Evolutionary conservation across 2,329 filamentous ascomycete species (phyloP).

Genomic region (Fusarium fujikuroi): DNA sequence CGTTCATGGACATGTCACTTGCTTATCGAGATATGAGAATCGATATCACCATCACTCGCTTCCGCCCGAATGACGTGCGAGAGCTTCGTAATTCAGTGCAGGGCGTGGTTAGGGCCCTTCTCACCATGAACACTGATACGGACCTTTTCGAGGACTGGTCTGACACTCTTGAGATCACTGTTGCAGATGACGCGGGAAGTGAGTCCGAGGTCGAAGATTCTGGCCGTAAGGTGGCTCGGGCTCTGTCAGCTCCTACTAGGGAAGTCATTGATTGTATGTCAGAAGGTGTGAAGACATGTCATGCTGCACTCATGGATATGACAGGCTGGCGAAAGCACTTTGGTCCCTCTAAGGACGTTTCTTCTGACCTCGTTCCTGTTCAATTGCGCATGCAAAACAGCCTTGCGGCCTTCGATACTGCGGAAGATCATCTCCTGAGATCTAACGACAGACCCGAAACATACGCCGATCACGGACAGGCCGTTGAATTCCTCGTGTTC

Average conservation of each 20-base stretch:
- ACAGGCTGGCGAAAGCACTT: constrained; percentile 61
- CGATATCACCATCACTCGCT: constrained; percentile 66
- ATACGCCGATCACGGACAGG: constrained; percentile 59
- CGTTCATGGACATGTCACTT: constrained; percentile 66
- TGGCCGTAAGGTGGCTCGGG: constrained; percentile 39
- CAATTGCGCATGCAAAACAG: constrained; percentile 55
- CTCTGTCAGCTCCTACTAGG: constrained; percentile 59
- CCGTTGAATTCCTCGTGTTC: constrained; percentile 65
- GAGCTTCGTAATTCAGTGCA: constrained; percentile 66
- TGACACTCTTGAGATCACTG: constrained; percentile 23
- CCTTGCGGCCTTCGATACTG: constrained; percentile 58
- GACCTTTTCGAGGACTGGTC: constrained; percentile 54
- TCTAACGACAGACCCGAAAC: constrained; percentile 57
- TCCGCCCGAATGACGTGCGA: constrained; percentile 61
- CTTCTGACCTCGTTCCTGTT: constrained; percentile 54
- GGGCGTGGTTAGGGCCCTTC: constrained; percentile 62
- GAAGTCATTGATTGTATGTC: constrained; percentile 60
- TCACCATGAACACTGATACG: constrained; percentile 63
- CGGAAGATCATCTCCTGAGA: constrained; percentile 59
- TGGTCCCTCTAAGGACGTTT: constrained; percentile 55
- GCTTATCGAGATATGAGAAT: constrained; percentile 66
- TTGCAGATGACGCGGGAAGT: constrained; percentile 11
- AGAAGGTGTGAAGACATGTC: constrained; percentile 56
- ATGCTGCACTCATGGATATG: constrained; percentile 65
- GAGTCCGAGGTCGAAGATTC: constrained; percentile 27